Evolutionary conservation across 2,329 filamentous ascomycete species (phyloP).

Genomic region (Penicillium sp.): DNA sequence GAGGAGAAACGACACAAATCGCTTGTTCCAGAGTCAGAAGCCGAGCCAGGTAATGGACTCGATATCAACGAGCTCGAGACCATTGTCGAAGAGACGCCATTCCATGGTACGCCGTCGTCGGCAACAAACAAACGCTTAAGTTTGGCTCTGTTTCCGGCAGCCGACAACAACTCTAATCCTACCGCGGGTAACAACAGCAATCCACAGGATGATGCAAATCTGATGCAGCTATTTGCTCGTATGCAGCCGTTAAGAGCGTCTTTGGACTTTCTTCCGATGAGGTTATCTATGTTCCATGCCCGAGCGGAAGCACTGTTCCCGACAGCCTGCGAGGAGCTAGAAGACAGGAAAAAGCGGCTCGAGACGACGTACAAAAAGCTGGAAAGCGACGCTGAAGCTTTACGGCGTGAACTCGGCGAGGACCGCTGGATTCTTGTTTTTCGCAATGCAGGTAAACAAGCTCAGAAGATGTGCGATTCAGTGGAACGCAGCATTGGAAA

Average conservation of each 20-base stretch:
- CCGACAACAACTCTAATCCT: conserved; percentile 38
- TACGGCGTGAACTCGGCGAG: conserved; percentile 87
- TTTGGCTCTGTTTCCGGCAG: conserved; percentile 48
- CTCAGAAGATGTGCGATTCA: conserved; percentile 94
- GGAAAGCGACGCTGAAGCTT: conserved; percentile 81
- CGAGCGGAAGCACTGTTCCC: conserved; percentile 78
- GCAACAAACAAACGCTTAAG: conserved; percentile 64
- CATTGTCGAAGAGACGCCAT: conserved; percentile 82
- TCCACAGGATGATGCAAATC: conserved; percentile 76
- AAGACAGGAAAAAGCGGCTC: conserved; percentile 67
- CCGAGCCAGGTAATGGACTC: conserved; percentile 49
- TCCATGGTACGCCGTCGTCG: conserved; percentile 48
- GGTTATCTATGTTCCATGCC: conserved; percentile 77
- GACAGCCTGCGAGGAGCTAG: conserved; percentile 83
- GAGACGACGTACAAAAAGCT: conserved; percentile 86
- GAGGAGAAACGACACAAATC: conserved; percentile 86
- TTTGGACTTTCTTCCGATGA: conserved; percentile 92
- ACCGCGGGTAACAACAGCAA: conserved; percentile 36
- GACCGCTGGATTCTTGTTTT: conserved; percentile 97
- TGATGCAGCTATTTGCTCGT: conserved; percentile 85
- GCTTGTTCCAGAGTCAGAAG: conserved; percentile 57
- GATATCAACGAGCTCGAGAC: conserved; percentile 90
- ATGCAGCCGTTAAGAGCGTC: conserved; percentile 94
- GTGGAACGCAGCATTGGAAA: conserved; percentile 83
- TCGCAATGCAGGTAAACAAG: conserved; percentile 83